Conservation (phyloP, 768 basidiomycete species). For the Boletus coccyginus region DNA sequence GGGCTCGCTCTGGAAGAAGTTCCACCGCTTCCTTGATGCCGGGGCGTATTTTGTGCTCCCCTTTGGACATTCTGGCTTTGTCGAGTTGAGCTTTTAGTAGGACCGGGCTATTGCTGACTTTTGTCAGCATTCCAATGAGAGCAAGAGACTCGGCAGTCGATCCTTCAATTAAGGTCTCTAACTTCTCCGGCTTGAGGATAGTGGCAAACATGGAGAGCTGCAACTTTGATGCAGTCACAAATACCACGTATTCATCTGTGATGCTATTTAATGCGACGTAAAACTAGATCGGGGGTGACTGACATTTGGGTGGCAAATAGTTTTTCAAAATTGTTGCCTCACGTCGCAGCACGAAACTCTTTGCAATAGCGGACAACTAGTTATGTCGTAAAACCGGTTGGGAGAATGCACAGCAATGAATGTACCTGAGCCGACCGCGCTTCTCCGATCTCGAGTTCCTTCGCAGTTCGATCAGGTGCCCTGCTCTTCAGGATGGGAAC, state of each 20-base stretch:
- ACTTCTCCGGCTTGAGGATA: constrained; percentile 68
- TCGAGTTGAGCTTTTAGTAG: constrained; percentile 78
- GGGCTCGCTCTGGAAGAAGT: constrained; percentile 56
- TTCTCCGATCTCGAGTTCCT: constrained; percentile 76
- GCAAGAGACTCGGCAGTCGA: constrained; percentile 77
- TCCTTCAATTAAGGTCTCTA: constrained; percentile 66
- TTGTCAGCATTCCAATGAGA: constrained; percentile 76
- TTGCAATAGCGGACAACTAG: constrained; percentile 70
- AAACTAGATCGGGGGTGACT: constrained; percentile 22
- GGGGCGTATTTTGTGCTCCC: constrained; percentile 41
- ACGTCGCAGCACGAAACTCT: constrained; percentile 87
- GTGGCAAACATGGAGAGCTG: constrained; percentile 77
- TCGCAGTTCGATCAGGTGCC: constrained; percentile 65
- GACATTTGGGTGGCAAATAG: constrained; percentile 90
- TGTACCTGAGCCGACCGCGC: constrained; percentile 73
- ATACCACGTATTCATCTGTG: constrained; percentile 97
- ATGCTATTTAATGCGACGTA: background rate
- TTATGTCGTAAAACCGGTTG: background rate
- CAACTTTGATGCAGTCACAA: constrained; percentile 81
- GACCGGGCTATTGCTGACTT: constrained; percentile 92
- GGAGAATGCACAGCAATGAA: background rate
- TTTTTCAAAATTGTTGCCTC: constrained; percentile 79
- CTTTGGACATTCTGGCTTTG: constrained; percentile 47
- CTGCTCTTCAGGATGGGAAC: constrained; percentile 84
- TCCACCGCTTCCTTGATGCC: constrained; percentile 58